phyloP scores from a whole-genome alignment of 225 moss, liverwort and hornwort species.

The Antitrichia curtipendula region DNA sequence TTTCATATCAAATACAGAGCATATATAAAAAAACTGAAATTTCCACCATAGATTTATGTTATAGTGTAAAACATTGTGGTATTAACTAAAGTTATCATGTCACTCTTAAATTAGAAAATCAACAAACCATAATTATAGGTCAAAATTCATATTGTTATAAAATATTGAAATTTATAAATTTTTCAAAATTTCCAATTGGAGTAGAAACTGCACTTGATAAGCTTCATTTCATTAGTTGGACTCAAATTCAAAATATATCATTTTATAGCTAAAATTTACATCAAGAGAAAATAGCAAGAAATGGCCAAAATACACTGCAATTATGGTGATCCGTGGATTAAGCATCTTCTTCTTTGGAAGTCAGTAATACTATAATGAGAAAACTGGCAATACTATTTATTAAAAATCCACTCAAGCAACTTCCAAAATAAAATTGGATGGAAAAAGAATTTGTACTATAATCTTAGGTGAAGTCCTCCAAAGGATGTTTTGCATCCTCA shows the following conservation, averaged over 20 bases:
- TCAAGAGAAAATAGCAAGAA: not conserved
- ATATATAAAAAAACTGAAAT: not conserved
- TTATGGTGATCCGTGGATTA: accelerated
- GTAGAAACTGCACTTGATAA: not conserved
- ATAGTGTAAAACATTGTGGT: not conserved
- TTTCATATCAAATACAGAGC: not conserved
- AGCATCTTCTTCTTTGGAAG: not conserved
- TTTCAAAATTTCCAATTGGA: not conserved
- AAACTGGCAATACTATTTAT: not conserved
- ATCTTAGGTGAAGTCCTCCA: not conserved
- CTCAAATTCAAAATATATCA: not conserved
- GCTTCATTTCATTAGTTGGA: not conserved
- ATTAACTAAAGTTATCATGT: accelerated
- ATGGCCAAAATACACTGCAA: not conserved
- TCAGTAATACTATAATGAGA: not conserved
- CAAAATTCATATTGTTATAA: not conserved
- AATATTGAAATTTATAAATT: not conserved
- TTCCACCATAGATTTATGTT: not conserved
- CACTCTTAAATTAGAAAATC: not conserved
- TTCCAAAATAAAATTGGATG: not conserved
- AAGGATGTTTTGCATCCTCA: too few species aligned
- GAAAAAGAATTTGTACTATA: not conserved
- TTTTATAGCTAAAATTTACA: not conserved
- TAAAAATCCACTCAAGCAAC: not conserved
- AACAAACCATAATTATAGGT: not conserved